Percentiles rank a stretch among this genome's conserved stretches.
phyloP scores from a whole-genome alignment of 495 filamentous ascomycete genomes.

The Aspergillus homomorphus region DNA sequence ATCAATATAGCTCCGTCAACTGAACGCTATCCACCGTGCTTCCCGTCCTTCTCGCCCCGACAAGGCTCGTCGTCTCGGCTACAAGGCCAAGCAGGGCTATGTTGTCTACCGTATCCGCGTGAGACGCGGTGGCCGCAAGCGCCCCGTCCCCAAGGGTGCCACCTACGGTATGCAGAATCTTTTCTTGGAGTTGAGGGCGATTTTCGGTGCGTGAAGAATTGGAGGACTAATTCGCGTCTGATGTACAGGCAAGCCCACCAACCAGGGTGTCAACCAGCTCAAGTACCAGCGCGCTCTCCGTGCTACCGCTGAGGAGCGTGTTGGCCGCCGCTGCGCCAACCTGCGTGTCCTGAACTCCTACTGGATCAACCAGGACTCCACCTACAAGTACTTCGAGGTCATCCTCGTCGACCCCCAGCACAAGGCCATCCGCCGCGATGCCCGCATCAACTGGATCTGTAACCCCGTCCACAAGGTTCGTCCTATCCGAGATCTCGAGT shows the following conservation, averaged over 20 bases:
- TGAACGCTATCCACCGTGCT: constrained; percentile 98
- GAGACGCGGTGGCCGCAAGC: constrained; percentile 95
- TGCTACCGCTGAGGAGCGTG: constrained; percentile 98
- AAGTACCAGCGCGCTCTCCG: constrained; percentile 99
- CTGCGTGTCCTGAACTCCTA: constrained; percentile 99
- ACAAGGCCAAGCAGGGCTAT: constrained; percentile 99
- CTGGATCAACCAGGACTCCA: constrained; percentile 99
- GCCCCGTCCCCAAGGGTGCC: constrained; percentile 93
- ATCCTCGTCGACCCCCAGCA: constrained; percentile 99
- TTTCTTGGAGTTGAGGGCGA: neutral
- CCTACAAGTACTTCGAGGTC: constrained; percentile 99
- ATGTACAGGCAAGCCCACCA: constrained; percentile 90
- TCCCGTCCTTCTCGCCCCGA: constrained; percentile 97
- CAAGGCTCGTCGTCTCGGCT: constrained; percentile 98
- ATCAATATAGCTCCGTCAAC: constrained; percentile 98
- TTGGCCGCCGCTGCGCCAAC: constrained; percentile 97
- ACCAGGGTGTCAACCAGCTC: constrained; percentile 99
- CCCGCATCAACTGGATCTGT: constrained; percentile 99
- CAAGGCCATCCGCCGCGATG: constrained; percentile 98
- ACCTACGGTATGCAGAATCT: constrained; percentile 74
- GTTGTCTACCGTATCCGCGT: constrained; percentile 99
- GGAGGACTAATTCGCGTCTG: constrained; percentile 9
- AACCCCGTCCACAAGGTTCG: constrained; percentile 93
- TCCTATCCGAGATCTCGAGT: constrained; percentile 7
- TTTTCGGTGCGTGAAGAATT: no score